These are phyloP conservation scores for Neurospora hispaniola DNA, from an alignment of 495 filamentous ascomycete species.

Conservation along the genomic window DNA sequence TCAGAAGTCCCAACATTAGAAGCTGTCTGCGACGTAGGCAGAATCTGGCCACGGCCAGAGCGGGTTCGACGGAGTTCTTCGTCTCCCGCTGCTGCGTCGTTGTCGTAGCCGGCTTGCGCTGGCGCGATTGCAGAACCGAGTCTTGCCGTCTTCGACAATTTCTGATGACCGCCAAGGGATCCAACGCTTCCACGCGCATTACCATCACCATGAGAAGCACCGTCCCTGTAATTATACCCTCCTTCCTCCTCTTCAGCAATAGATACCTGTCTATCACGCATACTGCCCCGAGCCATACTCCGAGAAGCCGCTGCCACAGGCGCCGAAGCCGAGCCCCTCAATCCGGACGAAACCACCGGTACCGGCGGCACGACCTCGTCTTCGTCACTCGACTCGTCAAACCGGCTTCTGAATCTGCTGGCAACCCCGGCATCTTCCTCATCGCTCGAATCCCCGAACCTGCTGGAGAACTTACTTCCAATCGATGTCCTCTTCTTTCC, in stretches of 20 bases:
- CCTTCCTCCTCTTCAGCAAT: background rate
- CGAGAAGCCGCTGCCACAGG: background rate
- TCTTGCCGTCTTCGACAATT: background rate
- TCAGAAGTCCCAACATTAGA: conserved; percentile 2
- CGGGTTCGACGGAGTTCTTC: conserved; percentile 18
- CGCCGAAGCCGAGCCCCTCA: background rate
- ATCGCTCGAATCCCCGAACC: conserved; percentile 57
- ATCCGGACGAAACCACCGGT: background rate
- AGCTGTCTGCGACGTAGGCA: conserved; percentile 16
- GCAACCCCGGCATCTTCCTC: conserved; percentile 47
- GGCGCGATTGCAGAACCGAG: background rate
- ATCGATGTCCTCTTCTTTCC: conserved; percentile 1
- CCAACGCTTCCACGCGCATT: background rate
- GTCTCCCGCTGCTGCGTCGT: background rate
- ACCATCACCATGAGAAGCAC: background rate
- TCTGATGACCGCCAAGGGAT: background rate
- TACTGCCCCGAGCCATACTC: background rate
- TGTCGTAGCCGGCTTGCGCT: background rate
- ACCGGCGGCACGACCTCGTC: conserved; percentile 29
- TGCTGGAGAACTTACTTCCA: conserved; percentile 28
- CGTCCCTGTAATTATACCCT: background rate
- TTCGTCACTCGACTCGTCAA: conserved; percentile 75
- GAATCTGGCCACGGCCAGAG: conserved; percentile 24
- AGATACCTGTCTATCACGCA: background rate
- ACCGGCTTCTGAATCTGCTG: conserved; percentile 54